Percentiles rank a stretch among this genome's conserved stretches.
Conservation (phyloP, 306 rosid species). For the Quercus alba region DNA sequence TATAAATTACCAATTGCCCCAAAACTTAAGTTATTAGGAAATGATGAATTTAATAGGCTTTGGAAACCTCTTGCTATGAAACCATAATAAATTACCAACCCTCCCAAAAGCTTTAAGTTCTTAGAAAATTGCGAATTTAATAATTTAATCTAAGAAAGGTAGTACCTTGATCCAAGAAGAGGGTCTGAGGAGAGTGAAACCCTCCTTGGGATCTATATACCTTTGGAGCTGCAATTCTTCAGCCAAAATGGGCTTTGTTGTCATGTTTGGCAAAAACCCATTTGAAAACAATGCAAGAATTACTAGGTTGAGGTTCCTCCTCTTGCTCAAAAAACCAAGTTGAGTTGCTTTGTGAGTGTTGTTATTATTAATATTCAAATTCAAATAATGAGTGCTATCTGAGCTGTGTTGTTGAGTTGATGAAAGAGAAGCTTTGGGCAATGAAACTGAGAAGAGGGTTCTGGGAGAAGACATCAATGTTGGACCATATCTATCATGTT, state of each 20-base stretch:
- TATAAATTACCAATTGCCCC: too few relatives aligned
- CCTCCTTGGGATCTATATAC: conserved; percentile 69
- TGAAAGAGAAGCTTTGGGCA: conserved; percentile 11
- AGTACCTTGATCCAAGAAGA: conserved; percentile 79
- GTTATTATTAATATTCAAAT: background rate
- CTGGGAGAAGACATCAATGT: conserved; percentile 16
- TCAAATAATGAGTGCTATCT: background rate
- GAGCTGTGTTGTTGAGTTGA: conserved; percentile 2
- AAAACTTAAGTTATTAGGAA: too few relatives aligned
- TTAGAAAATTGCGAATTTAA: too few relatives aligned
- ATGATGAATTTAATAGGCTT: too few relatives aligned
- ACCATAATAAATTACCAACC: too few relatives aligned
- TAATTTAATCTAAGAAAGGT: background rate
- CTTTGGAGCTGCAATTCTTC: conserved; percentile 66
- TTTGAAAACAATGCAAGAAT: conserved; percentile 32
- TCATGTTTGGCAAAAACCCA: conserved; percentile 34
- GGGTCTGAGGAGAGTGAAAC: conserved; percentile 88
- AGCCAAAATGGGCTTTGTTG: conserved; percentile 38
- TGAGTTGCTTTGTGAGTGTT: conserved; percentile 9
- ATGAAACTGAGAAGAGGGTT: conserved; percentile 21
- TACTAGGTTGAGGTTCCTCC: conserved; percentile 48
- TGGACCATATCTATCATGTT: conserved; percentile 1
- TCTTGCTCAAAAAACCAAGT: conserved; percentile 31
- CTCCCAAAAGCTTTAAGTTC: too few relatives aligned
- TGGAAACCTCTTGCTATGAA: too few relatives aligned